Evolutionary conservation across 371 early-diverging fungal species (phyloP).

Genomic region (Apophysomyces trapeziformis): DNA sequence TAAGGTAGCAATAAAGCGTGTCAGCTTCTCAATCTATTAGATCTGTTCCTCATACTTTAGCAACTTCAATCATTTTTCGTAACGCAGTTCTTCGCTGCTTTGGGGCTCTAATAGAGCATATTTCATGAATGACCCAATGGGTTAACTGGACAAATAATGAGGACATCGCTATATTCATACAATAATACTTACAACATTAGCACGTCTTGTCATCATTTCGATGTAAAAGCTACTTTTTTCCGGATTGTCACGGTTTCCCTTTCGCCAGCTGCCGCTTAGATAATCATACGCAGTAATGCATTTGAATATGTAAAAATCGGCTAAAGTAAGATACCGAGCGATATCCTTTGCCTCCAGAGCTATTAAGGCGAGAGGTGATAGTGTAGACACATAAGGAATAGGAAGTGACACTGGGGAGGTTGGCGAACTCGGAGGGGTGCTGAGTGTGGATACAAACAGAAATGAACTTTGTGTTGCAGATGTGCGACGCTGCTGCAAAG

Average conservation of each 20-base stretch:
- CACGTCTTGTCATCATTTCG: conserved; percentile 40
- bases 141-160: conserved; percentile 20
- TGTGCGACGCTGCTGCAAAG: conserved; percentile 21
- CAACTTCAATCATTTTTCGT: conserved; percentile 45
- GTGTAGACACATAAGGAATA: not conserved
- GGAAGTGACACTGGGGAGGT: conserved; percentile 8
- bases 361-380: conserved; percentile 12
- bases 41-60: conserved; percentile 30
- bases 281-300: conserved; percentile 47
- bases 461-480: conserved; percentile 29
- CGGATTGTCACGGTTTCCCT: not conserved
- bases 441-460: conserved; percentile 27
- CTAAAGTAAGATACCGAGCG: conserved; percentile 45
- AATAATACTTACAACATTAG: conserved; percentile 34
- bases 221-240: conserved; percentile 30
- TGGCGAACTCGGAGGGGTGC: conserved; percentile 46
- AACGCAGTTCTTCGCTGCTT: conserved; percentile 32
- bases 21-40: not conserved
- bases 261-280: conserved; percentile 31
- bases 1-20: not conserved
- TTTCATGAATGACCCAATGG: conserved; percentile 41
- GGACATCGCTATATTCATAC: not conserved
- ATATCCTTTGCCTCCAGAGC: conserved; percentile 32
- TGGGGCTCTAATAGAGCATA: conserved; percentile 17
- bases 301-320: conserved; percentile 46